Evolutionary conservation across 345 rosid genomes (phyloP), one percentile per base, ranked within the genome.

Genomic region (Chamaenerion angustifolium): DNA sequence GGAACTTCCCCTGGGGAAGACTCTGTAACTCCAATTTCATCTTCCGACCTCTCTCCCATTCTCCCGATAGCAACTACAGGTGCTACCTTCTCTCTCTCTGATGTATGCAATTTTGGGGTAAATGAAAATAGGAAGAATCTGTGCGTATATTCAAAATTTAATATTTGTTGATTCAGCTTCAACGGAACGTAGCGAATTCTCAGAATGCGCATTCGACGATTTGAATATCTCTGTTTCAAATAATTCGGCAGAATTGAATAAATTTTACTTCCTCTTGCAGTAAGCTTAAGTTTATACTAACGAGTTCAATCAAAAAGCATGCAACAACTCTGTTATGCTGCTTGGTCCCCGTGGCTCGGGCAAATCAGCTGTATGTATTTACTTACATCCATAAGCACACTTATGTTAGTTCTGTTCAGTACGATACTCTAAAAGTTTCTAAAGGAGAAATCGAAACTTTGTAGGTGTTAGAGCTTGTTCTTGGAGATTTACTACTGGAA

Each of bases 271-370:
- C 55, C 46, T 40, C 48, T 25, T 59, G 52, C 77, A 86, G 89
- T 68, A 86, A 86, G 58, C 63, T 90, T 73, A 86, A 81, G 74
- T 86, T 75, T 49, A 61, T 75, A 49, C 48, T 86, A 31, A 82
- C 95, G 5, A 79, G 74, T 61, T 89, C 97, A 27, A 59, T 89
- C 21, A 76, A 76, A 0, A 79, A 72, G 79, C 75, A 3, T 83
- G 95, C 78, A 90, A 87, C 80, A 87, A 90, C 60, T 86, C 98
- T 2, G 64, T 83, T 64, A 66, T 89, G 56, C 95, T 89, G 59
- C 84, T 90, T 15, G 95, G 98, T 40, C 89, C 96, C 45, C 95
- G 95, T 40, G 93, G 96, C 45, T 81, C 89, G 9, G 96, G 96
- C 42, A 87, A 92, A 69, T 44, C 60, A 2, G 79, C 93, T 16